These are phyloP conservation scores for Melampsora americana DNA, from an alignment of 1,284 basidiomycete genomes.

Conservation along the genomic window DNA sequence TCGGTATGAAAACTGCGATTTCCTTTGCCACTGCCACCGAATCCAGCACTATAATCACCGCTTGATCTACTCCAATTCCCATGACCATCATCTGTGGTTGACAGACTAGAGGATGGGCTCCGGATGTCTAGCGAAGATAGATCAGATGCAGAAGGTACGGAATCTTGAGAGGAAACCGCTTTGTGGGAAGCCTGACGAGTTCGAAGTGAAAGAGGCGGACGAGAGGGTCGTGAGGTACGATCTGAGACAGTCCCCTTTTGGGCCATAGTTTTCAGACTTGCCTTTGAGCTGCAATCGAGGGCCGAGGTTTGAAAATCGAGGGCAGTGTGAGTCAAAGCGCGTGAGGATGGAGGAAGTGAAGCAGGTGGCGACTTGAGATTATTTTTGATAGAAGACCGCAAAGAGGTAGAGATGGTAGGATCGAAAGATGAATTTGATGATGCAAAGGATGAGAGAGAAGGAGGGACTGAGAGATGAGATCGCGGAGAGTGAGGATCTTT, in stretches of 20 bases:
- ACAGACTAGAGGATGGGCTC: slow-evolving; percentile 27
- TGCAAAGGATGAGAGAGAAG: neutral
- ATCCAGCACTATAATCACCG: slow-evolving; percentile 12
- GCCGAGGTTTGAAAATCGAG: slow-evolving; percentile 4
- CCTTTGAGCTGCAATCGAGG: neutral
- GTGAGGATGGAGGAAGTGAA: slow-evolving; percentile 10
- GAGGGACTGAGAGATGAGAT: neutral
- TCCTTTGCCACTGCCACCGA: slow-evolving; percentile 4
- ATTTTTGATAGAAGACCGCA: neutral
- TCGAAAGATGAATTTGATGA: slow-evolving; percentile 1
- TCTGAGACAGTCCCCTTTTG: neutral
- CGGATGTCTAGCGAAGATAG: slow-evolving; percentile 22
- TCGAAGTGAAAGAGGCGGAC: neutral
- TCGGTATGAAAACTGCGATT: slow-evolving; percentile 34
- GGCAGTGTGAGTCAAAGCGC: neutral
- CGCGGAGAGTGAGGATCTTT: neutral
- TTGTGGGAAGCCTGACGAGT: neutral
- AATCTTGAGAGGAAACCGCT: slow-evolving; percentile 34
- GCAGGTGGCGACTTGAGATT: slow-evolving; percentile 17
- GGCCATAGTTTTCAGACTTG: neutral
- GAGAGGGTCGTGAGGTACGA: slow-evolving; percentile 1
- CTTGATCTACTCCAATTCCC: slow-evolving; percentile 28
- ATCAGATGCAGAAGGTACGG: slow-evolving; percentile 37
- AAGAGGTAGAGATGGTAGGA: neutral
- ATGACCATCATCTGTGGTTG: slow-evolving; percentile 37